Conservation (phyloP, 2,329 filamentous ascomycete genomes). For the Amylocarpus encephaloides region DNA sequence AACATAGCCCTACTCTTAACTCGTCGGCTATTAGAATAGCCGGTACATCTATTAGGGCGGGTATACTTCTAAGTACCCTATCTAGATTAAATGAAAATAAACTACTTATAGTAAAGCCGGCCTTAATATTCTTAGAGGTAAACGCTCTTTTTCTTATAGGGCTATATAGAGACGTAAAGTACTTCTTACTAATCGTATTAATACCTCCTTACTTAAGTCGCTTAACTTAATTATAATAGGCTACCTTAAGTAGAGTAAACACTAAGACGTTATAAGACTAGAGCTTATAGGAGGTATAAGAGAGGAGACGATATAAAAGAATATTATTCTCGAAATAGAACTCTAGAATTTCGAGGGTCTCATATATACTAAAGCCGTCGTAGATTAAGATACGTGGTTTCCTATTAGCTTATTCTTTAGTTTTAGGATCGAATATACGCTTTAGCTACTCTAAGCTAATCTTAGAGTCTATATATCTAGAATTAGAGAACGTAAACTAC, state of each 20-base stretch:
- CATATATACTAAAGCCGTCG: background rate
- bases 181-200: background rate
- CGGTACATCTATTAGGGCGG: background rate
- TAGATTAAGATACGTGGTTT: background rate
- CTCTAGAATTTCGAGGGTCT: background rate
- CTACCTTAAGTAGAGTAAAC: background rate
- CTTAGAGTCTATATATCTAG: constrained; percentile 1
- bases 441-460: constrained; percentile 1
- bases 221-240: background rate
- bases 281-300: background rate
- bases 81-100: background rate
- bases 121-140: background rate
- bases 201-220: background rate
- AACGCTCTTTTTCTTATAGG: background rate
- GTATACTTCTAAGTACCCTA: background rate
- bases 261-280: background rate
- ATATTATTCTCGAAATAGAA: constrained; percentile 1
- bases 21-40: background rate
- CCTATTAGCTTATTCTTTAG: background rate
- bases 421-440: background rate
- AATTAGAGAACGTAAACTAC: background rate
- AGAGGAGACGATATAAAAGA: background rate
- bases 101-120: background rate
- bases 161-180: background rate
- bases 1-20: constrained; percentile 2